Percentiles rank a stretch among this genome's conserved stretches.
phyloP scores from a whole-genome alignment of 1,284 basidiomycete genomes.

The Trichosporon coremiiforme region DNA sequence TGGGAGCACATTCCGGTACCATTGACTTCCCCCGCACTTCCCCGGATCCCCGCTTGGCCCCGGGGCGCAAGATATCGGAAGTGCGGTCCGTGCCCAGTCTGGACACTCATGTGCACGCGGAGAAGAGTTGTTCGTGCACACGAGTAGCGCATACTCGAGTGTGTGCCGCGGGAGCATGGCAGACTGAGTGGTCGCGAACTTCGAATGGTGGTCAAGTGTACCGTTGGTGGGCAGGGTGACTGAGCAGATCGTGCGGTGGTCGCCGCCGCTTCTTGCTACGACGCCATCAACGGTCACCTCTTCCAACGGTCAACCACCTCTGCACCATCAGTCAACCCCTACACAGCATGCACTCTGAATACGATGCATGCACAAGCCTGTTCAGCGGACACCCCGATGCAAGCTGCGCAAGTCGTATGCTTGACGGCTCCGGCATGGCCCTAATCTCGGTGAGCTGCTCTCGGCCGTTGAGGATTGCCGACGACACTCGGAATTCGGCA shows the following conservation, averaged over 20 bases:
- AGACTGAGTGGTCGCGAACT: too few relatives aligned
- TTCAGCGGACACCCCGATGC: background rate
- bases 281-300: background rate
- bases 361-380: background rate
- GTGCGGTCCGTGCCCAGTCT: background rate
- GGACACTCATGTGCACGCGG: background rate
- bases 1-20: background rate
- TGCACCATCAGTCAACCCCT: too few relatives aligned
- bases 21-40: background rate
- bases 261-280: background rate
- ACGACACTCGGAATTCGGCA: conserved; percentile 9
- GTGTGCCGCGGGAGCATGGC: too few relatives aligned
- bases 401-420: background rate
- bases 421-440: background rate
- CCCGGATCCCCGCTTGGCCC: background rate
- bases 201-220: background rate
- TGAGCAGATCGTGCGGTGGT: background rate
- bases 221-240: background rate
- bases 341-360: background rate
- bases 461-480: conserved; percentile 8
- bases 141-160: too few relatives aligned
- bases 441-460: conserved; percentile 9
- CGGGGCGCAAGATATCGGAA: background rate
- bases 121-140: too few relatives aligned
- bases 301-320: too few relatives aligned